These are phyloP conservation scores for Termitomyces sp. DNA, from an alignment of 768 basidiomycete genomes.

Conservation along the genomic window DNA sequence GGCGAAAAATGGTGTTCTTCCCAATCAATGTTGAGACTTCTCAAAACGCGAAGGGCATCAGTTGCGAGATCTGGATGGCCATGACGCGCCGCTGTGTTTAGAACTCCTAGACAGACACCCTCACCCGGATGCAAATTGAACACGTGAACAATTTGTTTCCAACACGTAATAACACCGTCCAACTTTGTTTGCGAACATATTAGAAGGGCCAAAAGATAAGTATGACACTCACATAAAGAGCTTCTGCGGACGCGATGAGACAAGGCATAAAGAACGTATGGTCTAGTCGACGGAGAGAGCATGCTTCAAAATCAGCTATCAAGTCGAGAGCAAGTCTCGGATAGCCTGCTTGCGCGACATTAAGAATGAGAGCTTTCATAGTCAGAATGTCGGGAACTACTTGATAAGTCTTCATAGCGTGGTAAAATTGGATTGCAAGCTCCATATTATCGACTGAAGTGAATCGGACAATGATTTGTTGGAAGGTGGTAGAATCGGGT, in stretches of 20 bases:
- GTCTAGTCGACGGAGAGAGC: conserved; percentile 48
- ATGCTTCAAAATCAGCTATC: conserved; percentile 52
- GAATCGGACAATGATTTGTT: conserved; percentile 44
- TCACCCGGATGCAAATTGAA: conserved; percentile 62
- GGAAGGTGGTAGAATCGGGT: conserved; percentile 51
- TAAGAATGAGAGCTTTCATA: conserved; percentile 44
- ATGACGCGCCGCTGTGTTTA: conserved; percentile 68
- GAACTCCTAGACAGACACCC: conserved; percentile 63
- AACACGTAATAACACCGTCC: conserved; percentile 60
- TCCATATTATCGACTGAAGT: conserved; percentile 51
- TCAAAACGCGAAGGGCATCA: conserved; percentile 56
- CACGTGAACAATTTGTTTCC: conserved; percentile 52
- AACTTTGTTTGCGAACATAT: conserved; percentile 33
- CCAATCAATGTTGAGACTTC: conserved; percentile 39
- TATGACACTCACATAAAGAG: conserved; percentile 54
- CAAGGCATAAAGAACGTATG: conserved; percentile 59
- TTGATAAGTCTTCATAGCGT: conserved; percentile 49
- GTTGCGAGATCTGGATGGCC: conserved; percentile 68
- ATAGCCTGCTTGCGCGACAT: conserved; percentile 48
- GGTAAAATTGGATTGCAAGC: conserved; percentile 53
- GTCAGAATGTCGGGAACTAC: conserved; percentile 46
- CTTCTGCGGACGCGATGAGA: conserved; percentile 57
- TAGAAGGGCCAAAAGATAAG: background rate
- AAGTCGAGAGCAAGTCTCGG: conserved; percentile 72
- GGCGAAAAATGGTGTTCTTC: conserved; percentile 76